Base-by-base conservation (phyloP, 177 flowering plant species). In the Telopea speciosissima region DNA sequence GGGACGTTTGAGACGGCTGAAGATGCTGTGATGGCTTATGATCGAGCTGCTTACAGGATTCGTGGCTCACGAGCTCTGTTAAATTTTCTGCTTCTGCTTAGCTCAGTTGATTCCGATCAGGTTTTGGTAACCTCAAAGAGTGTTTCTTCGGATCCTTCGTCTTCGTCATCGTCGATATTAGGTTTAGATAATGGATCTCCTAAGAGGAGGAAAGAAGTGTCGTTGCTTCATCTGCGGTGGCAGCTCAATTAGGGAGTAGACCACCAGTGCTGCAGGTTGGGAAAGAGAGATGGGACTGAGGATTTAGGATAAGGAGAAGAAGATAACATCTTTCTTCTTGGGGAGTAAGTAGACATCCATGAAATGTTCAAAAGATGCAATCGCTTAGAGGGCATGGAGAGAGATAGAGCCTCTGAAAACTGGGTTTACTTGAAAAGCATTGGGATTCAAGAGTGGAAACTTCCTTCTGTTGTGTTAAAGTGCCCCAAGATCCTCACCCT, bases 381-480 rank as follows among this genome's bases (percentile, higher is more conserved):
- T n/a, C n/a, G n/a, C n/a, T 81, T 96, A 14, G 87, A 90, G 68
- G 76, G 71, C 45, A 75, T 78, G 8, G 79, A 82, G 44, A 78
- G 80, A 23, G 98, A 89, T 19, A 76, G 78, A 44, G 96, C 95
- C 19, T 77, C 86, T 13, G 88, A 91, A 74, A 91, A 86, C 66
- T 96, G 98, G 99, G 85, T 64, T 44, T 96, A 91, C 84, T 76
- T 93, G 74, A 84, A 65, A 70, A 88, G 81, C 79, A 85, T 93
- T 63, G 99, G 99, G 28, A 89, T 96, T 75, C 80, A 77, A 71
- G 90, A 89, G 72, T 85, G 97, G 69, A 93, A 92, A 81, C 89
- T 91, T 58, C 97, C 98, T 40, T 78, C 77, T 68, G 73, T 91
- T 62, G 83, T 96, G 56, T 73, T 80, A 13, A 96, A 84, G 69